A percentile compares a stretch with the other conserved stretches of the same genome.
Conservation (phyloP, 2,329 filamentous ascomycete genomes). For the Erysiphe pulchra region DNA sequence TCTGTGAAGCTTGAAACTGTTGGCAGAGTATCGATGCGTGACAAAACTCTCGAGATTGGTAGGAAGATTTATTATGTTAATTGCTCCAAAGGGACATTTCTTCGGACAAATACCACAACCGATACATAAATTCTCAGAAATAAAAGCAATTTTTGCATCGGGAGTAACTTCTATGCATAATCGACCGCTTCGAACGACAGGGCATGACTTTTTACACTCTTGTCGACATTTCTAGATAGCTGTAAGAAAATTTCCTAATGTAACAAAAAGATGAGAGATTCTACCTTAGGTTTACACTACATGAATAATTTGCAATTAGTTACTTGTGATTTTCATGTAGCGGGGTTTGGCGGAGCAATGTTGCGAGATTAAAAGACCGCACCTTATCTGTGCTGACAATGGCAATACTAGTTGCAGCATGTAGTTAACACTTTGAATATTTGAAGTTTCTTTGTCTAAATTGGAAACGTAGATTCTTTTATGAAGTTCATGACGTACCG, state of each 20-base stretch:
- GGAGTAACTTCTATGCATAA: slow-evolving; percentile 83
- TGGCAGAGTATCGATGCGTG: slow-evolving; percentile 94
- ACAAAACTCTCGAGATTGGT: slow-evolving; percentile 97
- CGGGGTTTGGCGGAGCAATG: slow-evolving; percentile 17
- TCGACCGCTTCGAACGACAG: slow-evolving; percentile 91
- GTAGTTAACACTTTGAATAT: slow-evolving; percentile 1
- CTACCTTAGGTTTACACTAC: slow-evolving; percentile 71
- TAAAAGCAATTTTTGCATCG: slow-evolving; percentile 86
- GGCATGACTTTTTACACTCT: slow-evolving; percentile 97
- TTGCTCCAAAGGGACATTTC: slow-evolving; percentile 95
- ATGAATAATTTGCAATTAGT: slow-evolving; percentile 16
- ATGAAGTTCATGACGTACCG: slow-evolving; percentile 33
- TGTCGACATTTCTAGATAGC: slow-evolving; percentile 66
- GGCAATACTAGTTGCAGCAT: slow-evolving; percentile 44
- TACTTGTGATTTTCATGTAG: slow-evolving; percentile 5
- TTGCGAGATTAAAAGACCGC: slow-evolving; percentile 12
- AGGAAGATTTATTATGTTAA: slow-evolving; percentile 99
- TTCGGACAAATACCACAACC: slow-evolving; percentile 99
- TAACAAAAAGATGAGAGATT: neutral
- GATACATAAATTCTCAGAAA: slow-evolving; percentile 86
- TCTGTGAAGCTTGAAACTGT: slow-evolving; percentile 98
- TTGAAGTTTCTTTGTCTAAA: neutral
- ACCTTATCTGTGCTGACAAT: slow-evolving; percentile 99
- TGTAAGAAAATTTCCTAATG: no score
- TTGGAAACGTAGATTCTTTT: neutral